Conservation (phyloP, 1,139 yeast species). For the Pichia sp. region DNA sequence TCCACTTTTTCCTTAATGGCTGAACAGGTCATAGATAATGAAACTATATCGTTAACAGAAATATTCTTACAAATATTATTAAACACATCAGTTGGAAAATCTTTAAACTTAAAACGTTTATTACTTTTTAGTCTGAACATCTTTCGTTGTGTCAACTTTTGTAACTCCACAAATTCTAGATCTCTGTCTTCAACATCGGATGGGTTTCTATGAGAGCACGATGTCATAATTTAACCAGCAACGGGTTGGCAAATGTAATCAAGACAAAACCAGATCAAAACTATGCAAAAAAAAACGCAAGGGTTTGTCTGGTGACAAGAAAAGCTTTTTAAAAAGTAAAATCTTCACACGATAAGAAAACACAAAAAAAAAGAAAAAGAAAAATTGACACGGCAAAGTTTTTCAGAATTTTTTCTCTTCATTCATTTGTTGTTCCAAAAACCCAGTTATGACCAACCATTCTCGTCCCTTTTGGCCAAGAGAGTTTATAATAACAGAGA, state of each 20-base stretch:
- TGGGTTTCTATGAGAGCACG: not conserved
- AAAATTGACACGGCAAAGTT: not conserved
- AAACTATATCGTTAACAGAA: constrained; percentile 7
- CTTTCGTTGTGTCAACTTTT: not conserved
- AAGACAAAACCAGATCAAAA: not conserved
- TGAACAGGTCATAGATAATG: constrained; percentile 9
- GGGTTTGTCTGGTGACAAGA: not conserved
- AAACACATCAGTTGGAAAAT: constrained; percentile 8
- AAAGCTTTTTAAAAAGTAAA: not conserved
- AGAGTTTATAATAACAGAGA: not conserved
- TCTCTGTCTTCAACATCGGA: not conserved
- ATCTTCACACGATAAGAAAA: not conserved
- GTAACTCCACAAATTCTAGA: too few species aligned
- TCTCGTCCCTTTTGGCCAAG: not conserved
- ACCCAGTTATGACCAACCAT: not conserved
- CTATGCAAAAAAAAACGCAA: not conserved
- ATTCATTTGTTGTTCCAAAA: not conserved
- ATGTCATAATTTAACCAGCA: not conserved
- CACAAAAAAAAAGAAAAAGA: not conserved
- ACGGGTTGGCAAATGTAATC: not conserved
- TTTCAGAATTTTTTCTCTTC: not conserved
- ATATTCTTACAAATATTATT: constrained; percentile 11
- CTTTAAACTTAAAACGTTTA: not conserved
- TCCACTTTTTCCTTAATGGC: constrained; percentile 6
- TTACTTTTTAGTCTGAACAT: not conserved